These are phyloP conservation scores for Fragaria ananassa DNA, from an alignment of 306 rosid species.

Conservation along the genomic window DNA sequence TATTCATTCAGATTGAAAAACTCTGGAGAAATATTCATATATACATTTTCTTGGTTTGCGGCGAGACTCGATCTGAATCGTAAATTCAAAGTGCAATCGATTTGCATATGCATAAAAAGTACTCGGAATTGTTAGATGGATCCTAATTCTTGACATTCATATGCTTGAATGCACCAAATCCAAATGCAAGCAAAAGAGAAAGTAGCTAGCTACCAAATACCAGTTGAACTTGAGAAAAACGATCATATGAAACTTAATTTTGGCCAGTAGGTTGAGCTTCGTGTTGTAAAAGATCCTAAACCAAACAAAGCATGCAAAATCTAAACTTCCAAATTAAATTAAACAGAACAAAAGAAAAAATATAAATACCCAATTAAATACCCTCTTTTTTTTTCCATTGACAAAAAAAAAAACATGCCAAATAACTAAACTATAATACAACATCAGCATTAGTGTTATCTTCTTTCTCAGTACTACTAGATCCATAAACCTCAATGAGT, in stretches of 20 bases:
- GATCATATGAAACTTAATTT: background rate
- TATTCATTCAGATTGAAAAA: background rate
- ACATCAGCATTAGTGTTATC: slow-evolving; percentile 22
- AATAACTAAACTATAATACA: slow-evolving; percentile 32
- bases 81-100: background rate
- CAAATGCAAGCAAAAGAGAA: background rate
- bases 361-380: slow-evolving; percentile 5
- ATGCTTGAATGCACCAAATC: background rate
- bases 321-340: slow-evolving; percentile 13
- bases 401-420: slow-evolving; percentile 7
- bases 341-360: slow-evolving; percentile 21
- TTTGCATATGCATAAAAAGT: background rate
- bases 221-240: background rate
- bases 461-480: slow-evolving; percentile 32
- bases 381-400: slow-evolving; percentile 9
- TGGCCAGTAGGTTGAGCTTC: background rate
- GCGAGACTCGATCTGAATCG: background rate
- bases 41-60: background rate
- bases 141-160: background rate
- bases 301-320: slow-evolving; percentile 42
- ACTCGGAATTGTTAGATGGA: background rate
- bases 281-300: slow-evolving; percentile 16
- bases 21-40: too few relatives aligned
- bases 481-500: slow-evolving; percentile 61
- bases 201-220: background rate